Evolutionary conservation across 2,329 filamentous ascomycete genomes (phyloP).

Genomic region (Sporothrix phasma): DNA sequence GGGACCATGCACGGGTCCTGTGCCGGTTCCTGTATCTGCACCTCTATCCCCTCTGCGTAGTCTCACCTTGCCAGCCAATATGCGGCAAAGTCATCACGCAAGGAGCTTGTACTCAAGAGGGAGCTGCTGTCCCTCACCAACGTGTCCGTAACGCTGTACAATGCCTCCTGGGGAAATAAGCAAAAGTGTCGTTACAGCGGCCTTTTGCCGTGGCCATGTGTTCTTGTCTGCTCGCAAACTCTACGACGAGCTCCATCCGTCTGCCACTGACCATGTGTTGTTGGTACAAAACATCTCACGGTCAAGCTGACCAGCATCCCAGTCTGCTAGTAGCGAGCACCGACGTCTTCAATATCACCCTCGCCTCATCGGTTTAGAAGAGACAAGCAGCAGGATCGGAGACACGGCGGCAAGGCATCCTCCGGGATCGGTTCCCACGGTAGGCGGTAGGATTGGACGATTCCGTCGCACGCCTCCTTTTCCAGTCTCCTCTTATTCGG

Average conservation of each 20-base stretch:
- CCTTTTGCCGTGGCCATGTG: too few relatives aligned
- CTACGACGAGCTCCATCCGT: too few relatives aligned
- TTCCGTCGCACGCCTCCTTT: neutral
- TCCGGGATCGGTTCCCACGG: neutral
- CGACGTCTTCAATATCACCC: too few relatives aligned
- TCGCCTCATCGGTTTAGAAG: too few relatives aligned
- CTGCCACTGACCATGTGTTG: too few relatives aligned
- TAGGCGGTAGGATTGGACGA: too few relatives aligned
- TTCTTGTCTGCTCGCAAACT: too few relatives aligned
- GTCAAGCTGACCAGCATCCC: too few relatives aligned
- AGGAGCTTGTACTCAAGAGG: neutral
- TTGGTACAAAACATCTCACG: too few relatives aligned
- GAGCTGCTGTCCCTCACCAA: neutral
- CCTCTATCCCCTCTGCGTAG: neutral
- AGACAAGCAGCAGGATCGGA: neutral
- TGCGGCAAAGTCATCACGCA: neutral
- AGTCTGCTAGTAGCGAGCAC: too few relatives aligned
- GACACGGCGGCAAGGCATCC: neutral
- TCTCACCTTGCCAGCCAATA: neutral
- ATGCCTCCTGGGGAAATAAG: too few relatives aligned
- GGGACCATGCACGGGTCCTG: neutral
- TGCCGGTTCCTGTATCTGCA: neutral
- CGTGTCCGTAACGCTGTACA: too few relatives aligned
- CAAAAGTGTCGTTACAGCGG: neutral
- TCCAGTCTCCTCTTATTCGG: neutral